Conservation (phyloP, 2,329 filamentous ascomycete species). For the Mollisia scopiformis region DNA sequence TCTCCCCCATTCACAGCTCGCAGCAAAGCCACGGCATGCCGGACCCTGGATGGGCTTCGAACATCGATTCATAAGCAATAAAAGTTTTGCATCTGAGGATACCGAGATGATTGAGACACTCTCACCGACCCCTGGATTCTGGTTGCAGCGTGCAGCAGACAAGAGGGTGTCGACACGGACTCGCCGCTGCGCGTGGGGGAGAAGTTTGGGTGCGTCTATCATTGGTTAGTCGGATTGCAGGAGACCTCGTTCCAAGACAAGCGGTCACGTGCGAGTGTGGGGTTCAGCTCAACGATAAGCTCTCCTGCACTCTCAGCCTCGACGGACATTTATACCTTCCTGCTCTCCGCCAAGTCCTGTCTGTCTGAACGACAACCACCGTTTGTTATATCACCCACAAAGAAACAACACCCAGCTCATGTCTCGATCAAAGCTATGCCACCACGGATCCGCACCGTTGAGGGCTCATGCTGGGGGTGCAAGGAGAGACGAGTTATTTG, state of each 20-base stretch:
- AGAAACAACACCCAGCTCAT: constrained; percentile 11
- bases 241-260: no score
- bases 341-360: background rate
- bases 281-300: background rate
- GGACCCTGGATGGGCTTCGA: background rate
- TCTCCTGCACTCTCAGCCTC: background rate
- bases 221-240: background rate
- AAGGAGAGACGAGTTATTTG: constrained; percentile 49
- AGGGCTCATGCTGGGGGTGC: constrained; percentile 49
- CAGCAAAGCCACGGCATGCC: background rate
- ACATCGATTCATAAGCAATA: background rate
- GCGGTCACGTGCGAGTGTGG: background rate
- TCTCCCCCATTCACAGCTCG: background rate
- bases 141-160: background rate
- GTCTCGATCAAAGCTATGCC: constrained; percentile 25
- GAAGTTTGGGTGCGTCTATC: background rate
- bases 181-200: background rate
- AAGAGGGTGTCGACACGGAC: constrained; percentile 1
- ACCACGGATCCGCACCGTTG: constrained; percentile 35
- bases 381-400: background rate
- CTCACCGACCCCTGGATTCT: background rate
- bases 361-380: background rate
- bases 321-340: background rate
- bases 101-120: background rate
- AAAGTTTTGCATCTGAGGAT: background rate